Evolutionary conservation across 371 early-diverging fungal species (phyloP).

Genomic region (Mortierella sp.): DNA sequence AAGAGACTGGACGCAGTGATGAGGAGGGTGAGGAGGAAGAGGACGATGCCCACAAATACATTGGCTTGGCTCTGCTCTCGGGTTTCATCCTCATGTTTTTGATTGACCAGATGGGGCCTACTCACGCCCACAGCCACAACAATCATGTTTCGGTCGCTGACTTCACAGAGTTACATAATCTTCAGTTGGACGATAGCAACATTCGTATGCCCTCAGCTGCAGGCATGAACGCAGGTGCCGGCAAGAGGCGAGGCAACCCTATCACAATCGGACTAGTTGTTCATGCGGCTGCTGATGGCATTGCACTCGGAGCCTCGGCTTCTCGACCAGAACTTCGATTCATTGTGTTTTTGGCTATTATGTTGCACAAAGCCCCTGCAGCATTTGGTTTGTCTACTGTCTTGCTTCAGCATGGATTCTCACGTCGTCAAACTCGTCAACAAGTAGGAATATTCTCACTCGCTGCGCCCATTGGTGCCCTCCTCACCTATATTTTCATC

Average conservation of each 20-base stretch:
- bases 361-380: conserved; percentile 96
- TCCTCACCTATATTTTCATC: conserved; percentile 78
- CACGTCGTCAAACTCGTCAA: conserved; percentile 74
- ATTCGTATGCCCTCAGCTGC: conserved; percentile 57
- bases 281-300: conserved; percentile 96
- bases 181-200: conserved; percentile 42
- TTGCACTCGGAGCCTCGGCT: conserved; percentile 90
- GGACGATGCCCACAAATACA: conserved; percentile 69
- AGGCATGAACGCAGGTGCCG: conserved; percentile 34
- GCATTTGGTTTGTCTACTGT: conserved; percentile 93
- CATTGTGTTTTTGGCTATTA: conserved; percentile 94
- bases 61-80: conserved; percentile 83
- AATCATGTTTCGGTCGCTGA: conserved; percentile 57
- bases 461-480: conserved; percentile 88
- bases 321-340: conserved; percentile 80
- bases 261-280: conserved; percentile 89
- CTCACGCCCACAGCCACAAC: conserved; percentile 63
- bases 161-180: conserved; percentile 50
- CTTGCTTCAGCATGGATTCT: conserved; percentile 79
- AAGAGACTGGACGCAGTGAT: conserved; percentile 10
- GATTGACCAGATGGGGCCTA: conserved; percentile 80
- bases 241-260: conserved; percentile 60
- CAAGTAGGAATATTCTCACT: conserved; percentile 87
- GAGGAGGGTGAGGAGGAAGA: conserved; percentile 39
- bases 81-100: conserved; percentile 94